Base-by-base conservation (phyloP, 169 alveolate species). In the Plasmodium malariae region DNA sequence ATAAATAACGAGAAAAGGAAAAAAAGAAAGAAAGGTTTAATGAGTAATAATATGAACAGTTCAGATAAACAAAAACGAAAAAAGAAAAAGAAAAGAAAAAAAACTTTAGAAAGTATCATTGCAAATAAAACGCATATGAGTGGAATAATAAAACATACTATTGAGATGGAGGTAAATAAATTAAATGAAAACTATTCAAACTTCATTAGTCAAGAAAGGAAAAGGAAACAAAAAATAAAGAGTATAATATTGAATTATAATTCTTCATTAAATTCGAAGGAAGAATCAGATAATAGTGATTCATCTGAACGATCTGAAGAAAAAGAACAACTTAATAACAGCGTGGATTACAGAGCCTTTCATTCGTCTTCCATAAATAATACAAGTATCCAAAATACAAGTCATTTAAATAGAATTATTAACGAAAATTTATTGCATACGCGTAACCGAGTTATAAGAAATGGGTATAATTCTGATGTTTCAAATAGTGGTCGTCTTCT, bases 91-190 rank as follows among this genome's bases (percentile, higher is more conserved):
- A 55, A 73, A 73, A 28, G 54, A 73, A 51, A 54, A 54, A 55
- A 30, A 3, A 32, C 34, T 43, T 32, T 73, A 17, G 55, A 60
- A 55, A 73, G 19, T 26, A 17, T 30, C n/a, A 54, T 55, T 37
- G 57, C 30, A 54, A 63, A 36, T 55, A 51, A 26, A 83, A 28
- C 45, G 2, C 85, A 83, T 70, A 17, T 83, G 30, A 49, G 69
- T 36, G 91, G 91, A 17, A 83, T 83, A 24, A 24, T 83, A 83
- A 83, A 83, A 67, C 34, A 83, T 32, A 83, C 91, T 7, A 26
- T 83, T 32, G 63, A 83, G n/a, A 83, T 83, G 91, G 91, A 83
- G 54, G 34, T 83, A 43, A 43, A 51, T 32, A 37, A 83, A 14
- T 17, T 83, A 21, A 30, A 1, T 19, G 21, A 40, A 67, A 4